Evolutionary conservation across 1,284 basidiomycete species (phyloP).

Genomic region (Cutaneotrichosporon cutaneum): DNA sequence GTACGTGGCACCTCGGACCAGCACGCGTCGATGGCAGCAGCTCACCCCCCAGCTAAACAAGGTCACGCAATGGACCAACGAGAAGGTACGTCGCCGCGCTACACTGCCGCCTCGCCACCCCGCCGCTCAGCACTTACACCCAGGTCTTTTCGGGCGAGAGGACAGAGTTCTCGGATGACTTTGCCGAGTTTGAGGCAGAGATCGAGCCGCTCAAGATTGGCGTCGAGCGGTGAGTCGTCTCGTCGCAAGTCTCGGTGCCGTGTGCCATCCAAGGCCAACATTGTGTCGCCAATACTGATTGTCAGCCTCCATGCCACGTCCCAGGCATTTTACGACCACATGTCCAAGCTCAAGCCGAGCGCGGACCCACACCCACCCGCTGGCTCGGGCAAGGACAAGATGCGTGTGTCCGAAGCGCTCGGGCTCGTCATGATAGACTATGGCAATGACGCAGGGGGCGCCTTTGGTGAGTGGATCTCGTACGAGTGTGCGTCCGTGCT

Average conservation of each 20-base stretch:
- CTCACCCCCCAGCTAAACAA: constrained; percentile 42
- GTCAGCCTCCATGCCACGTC: constrained; percentile 50
- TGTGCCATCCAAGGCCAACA: background rate
- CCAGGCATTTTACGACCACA: constrained; percentile 42
- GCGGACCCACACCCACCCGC: constrained; percentile 48
- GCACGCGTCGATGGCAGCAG: background rate
- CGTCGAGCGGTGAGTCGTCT: constrained; percentile 59
- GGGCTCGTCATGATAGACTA: constrained; percentile 82
- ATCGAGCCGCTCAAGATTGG: constrained; percentile 66
- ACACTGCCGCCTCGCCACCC: too few relatives aligned
- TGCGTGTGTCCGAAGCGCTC: constrained; percentile 68
- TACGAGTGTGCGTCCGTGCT: constrained; percentile 4
- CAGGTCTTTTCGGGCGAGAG: constrained; percentile 66
- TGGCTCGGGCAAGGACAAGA: constrained; percentile 45
- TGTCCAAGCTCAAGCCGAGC: constrained; percentile 47
- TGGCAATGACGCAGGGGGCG: constrained; percentile 73
- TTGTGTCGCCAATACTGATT: background rate
- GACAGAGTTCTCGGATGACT: constrained; percentile 64
- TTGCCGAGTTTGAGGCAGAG: constrained; percentile 66
- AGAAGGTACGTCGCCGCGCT: constrained; percentile 34
- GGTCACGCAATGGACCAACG: constrained; percentile 52
- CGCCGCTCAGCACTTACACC: background rate
- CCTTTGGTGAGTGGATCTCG: constrained; percentile 54
- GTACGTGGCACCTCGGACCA: constrained; percentile 24
- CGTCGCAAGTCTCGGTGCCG: background rate